Evolutionary conservation across 192 early-diverging fungal genomes (phyloP).

Genomic region (Coemansia sp.): DNA sequence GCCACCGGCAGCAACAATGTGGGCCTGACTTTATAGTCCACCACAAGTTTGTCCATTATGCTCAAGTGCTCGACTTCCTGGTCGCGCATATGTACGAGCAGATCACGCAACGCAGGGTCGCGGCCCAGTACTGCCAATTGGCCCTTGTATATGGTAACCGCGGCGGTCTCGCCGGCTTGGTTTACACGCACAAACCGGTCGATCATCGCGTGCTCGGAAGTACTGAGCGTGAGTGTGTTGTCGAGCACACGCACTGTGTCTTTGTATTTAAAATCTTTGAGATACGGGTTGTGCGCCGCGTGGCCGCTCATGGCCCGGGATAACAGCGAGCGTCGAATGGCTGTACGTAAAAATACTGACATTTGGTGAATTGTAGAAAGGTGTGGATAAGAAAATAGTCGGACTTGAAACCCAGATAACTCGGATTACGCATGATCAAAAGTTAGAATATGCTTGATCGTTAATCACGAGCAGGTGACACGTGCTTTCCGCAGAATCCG

Average conservation of each 20-base stretch:
- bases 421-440: no score
- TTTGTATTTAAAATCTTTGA: slow-evolving; percentile 36
- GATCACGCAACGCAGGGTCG: slow-evolving; percentile 63
- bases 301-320: slow-evolving; percentile 28
- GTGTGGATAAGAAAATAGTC: no score
- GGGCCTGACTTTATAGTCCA: slow-evolving; percentile 78
- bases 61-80: slow-evolving; percentile 86
- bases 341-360: slow-evolving; percentile 6
- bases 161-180: slow-evolving; percentile 95
- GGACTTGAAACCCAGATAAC: no score
- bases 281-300: slow-evolving; percentile 45
- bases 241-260: slow-evolving; percentile 27
- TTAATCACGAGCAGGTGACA: no score
- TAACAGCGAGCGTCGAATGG: background rate
- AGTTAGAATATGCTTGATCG: no score
- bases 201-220: slow-evolving; percentile 60
- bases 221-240: slow-evolving; percentile 40
- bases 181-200: slow-evolving; percentile 89
- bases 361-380: background rate
- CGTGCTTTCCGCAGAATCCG: no score
- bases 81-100: slow-evolving; percentile 94
- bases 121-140: slow-evolving; percentile 78
- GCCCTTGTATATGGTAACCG: slow-evolving; percentile 95
- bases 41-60: slow-evolving; percentile 76
- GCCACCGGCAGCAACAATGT: slow-evolving; percentile 83